These are phyloP conservation scores for Apiotrichum brassicae DNA, from an alignment of 1,284 basidiomycete genomes.

Conservation along the genomic window DNA sequence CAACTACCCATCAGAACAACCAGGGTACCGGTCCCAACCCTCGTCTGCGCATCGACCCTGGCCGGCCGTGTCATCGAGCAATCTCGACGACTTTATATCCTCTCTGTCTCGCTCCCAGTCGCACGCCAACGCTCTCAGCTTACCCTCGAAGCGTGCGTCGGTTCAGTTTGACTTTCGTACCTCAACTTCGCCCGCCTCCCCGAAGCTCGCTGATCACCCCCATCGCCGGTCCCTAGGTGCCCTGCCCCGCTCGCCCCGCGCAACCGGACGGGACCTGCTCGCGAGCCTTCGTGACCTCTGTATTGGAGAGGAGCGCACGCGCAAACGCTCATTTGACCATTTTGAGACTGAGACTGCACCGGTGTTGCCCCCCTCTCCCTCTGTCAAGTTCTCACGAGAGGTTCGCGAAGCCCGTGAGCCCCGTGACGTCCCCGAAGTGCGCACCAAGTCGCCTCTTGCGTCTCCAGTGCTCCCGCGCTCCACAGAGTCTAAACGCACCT, in stretches of 20 bases:
- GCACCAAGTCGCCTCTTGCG: not conserved
- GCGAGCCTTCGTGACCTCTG: not conserved
- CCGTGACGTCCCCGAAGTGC: not conserved
- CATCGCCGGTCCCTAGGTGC: not conserved
- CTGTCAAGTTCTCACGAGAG: too few species aligned
- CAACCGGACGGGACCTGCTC: not conserved
- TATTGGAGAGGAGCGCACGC: not conserved
- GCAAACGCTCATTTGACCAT: not conserved
- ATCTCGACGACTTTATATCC: not conserved
- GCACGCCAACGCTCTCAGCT: not conserved
- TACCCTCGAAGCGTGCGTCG: not conserved
- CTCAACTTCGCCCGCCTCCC: not conserved
- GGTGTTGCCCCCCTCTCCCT: not conserved
- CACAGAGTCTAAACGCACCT: not conserved
- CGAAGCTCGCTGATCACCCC: not conserved
- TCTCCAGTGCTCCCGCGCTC: not conserved
- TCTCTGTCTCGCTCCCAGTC: not conserved
- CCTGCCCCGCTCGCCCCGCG: not conserved
- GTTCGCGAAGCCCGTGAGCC: too few species aligned
- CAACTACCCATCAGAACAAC: too few species aligned
- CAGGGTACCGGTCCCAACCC: too few species aligned
- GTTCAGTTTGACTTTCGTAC: not conserved
- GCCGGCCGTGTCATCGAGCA: too few species aligned
- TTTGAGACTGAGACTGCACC: not conserved
- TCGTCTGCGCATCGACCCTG: too few species aligned